Conservation (phyloP, 352 stramenopile genomes). For the Phytophthora pluvialis region DNA sequence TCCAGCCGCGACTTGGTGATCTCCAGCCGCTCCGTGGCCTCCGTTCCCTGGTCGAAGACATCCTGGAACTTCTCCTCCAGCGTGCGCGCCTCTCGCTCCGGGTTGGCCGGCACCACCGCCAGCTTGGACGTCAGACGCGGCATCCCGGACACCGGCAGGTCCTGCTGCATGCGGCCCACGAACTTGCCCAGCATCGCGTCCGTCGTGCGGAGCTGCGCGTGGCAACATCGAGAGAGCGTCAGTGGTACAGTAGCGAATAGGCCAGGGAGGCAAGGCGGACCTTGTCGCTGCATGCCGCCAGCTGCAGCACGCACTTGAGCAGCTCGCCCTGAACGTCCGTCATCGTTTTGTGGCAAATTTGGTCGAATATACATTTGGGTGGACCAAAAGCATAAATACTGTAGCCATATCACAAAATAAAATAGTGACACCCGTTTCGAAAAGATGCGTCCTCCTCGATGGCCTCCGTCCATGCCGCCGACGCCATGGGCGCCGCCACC, state of each 20-base stretch:
- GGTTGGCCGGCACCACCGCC: conserved; percentile 54
- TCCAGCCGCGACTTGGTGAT: conserved; percentile 67
- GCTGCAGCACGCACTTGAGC: conserved; percentile 79
- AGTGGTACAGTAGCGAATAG: background rate
- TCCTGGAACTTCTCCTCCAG: conserved; percentile 64
- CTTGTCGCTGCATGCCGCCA: conserved; percentile 79
- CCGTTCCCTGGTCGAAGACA: conserved; percentile 55
- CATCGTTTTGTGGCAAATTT: conserved; percentile 32
- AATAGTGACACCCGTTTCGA: background rate
- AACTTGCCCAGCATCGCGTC: conserved; percentile 55
- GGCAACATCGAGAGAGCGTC: background rate
- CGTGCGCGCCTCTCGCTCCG: conserved; percentile 35
- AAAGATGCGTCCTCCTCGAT: conserved; percentile 17
- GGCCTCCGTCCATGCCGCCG: conserved; percentile 5
- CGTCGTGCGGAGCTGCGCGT: conserved; percentile 55
- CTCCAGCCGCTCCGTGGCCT: conserved; percentile 71
- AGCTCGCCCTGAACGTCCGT: conserved; percentile 62
- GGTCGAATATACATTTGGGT: background rate
- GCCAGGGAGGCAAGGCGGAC: conserved; percentile 21
- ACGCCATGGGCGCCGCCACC: conserved; percentile 13
- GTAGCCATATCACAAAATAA: background rate
- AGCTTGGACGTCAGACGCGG: conserved; percentile 67
- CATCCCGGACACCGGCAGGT: conserved; percentile 51
- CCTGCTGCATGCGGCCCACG: conserved; percentile 47
- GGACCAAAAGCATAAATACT: background rate